A percentile compares a stretch with the other conserved stretches of the same genome.
These are phyloP conservation scores for Parmelia sp. DNA, from an alignment of 495 filamentous ascomycete genomes.

Conservation along the genomic window DNA sequence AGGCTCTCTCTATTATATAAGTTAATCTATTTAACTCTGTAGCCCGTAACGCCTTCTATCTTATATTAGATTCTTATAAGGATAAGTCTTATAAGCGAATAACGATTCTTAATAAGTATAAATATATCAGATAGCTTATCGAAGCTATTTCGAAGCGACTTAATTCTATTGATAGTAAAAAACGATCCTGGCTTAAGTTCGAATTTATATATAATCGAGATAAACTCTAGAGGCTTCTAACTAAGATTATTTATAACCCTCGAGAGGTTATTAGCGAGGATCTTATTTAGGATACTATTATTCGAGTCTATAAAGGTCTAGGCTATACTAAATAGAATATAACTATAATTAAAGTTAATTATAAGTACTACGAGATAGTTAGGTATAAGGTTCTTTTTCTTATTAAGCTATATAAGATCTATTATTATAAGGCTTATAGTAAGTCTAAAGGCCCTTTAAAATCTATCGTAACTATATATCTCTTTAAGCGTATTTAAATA, in stretches of 20 bases:
- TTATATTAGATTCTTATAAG: background rate
- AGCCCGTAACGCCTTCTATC: background rate
- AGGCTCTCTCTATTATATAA: no score
- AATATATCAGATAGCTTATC: background rate
- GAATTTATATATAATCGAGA: background rate
- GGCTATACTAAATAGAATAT: background rate
- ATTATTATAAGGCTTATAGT: constrained; percentile 9
- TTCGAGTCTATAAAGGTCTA: background rate
- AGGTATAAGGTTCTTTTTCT: constrained; percentile 11
- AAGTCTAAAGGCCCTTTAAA: constrained; percentile 10
- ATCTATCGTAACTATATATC: constrained; percentile 4
- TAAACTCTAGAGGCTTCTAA: background rate
- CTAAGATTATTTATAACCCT: no score
- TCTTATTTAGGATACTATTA: background rate
- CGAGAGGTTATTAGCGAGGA: background rate
- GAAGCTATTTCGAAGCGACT: background rate
- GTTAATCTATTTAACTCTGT: background rate
- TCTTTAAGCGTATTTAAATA: constrained; percentile 22
- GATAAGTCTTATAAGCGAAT: background rate
- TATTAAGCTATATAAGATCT: constrained; percentile 15
- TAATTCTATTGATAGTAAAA: background rate
- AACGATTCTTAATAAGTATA: background rate
- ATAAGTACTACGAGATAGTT: constrained; percentile 17
- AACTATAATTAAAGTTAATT: background rate
- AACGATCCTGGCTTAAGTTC: background rate